Evolutionary conservation across 805 yeast genomes (phyloP).

Genomic region (Ogataea trehaloabstinens): DNA sequence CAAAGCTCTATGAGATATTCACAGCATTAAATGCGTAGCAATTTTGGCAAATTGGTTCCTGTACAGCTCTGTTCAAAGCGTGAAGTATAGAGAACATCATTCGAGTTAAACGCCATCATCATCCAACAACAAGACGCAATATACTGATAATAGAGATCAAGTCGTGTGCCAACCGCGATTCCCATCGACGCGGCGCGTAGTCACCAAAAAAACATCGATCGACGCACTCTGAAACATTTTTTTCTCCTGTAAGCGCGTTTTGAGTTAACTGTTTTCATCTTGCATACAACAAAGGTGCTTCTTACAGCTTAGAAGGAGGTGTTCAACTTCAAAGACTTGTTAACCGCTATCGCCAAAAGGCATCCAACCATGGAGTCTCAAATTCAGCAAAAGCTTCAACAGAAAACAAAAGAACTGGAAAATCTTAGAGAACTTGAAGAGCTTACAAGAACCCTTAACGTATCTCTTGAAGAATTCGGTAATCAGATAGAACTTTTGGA

Average conservation of each 20-base stretch:
- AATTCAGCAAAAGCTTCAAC: constrained; percentile 30
- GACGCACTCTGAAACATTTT: neutral
- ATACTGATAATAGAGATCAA: too few relatives aligned
- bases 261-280: too few relatives aligned
- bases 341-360: constrained; percentile 5
- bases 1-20: too few relatives aligned
- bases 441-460: constrained; percentile 44
- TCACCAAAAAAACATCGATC: neutral
- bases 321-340: too few relatives aligned
- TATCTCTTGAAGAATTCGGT: constrained; percentile 48
- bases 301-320: too few relatives aligned
- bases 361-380: constrained; percentile 15
- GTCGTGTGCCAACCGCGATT: neutral
- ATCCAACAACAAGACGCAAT: too few relatives aligned
- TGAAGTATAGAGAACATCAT: too few relatives aligned
- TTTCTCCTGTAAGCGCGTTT: constrained; percentile 1
- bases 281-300: too few relatives aligned
- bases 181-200: neutral
- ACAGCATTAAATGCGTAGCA: too few relatives aligned
- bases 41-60: too few relatives aligned
- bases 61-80: too few relatives aligned
- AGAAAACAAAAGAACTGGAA: constrained; percentile 51
- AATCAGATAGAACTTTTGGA: constrained; percentile 46
- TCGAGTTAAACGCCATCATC: too few relatives aligned
- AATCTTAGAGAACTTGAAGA: constrained; percentile 46